phyloP scores from a whole-genome alignment of 2,329 filamentous ascomycete species.

The Colletotrichum acutatum region DNA sequence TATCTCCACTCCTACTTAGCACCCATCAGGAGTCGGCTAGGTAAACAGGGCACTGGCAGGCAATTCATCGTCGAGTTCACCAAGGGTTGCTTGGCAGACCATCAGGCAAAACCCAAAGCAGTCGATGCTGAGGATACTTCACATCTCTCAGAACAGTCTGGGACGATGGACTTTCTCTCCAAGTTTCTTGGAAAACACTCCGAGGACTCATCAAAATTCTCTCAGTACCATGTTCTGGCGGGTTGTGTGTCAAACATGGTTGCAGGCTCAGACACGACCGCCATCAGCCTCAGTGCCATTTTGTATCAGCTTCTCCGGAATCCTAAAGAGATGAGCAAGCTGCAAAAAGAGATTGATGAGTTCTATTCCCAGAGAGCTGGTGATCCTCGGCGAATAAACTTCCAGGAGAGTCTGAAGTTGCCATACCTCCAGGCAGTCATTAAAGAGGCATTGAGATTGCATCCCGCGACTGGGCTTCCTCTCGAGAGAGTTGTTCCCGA shows the following conservation, averaged over 20 bases:
- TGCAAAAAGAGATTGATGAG: slow-evolving; percentile 51
- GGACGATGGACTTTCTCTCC: too few species aligned
- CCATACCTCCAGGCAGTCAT: slow-evolving; percentile 63
- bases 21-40: too few species aligned
- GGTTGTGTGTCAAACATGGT: slow-evolving; percentile 38
- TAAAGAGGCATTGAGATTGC: slow-evolving; percentile 62
- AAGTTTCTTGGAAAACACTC: slow-evolving; percentile 47
- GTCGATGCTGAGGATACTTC: too few species aligned
- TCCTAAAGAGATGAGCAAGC: slow-evolving; percentile 37
- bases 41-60: too few species aligned
- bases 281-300: slow-evolving; percentile 44
- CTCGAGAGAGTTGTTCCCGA: slow-evolving; percentile 59
- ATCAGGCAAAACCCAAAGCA: too few species aligned
- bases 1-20: not conserved
- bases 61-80: too few species aligned
- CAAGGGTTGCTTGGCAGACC: too few species aligned
- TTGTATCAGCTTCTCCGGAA: slow-evolving; percentile 41
- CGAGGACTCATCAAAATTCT: slow-evolving; percentile 52
- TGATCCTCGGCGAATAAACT: slow-evolving; percentile 35
- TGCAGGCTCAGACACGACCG: slow-evolving; percentile 50
- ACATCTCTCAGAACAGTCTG: too few species aligned
- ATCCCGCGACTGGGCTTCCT: slow-evolving; percentile 58
- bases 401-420: slow-evolving; percentile 44
- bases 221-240: slow-evolving; percentile 39
- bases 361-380: slow-evolving; percentile 28